Base-by-base conservation (phyloP, 2,329 filamentous ascomycete species). In the Didymellaceae sp. region DNA sequence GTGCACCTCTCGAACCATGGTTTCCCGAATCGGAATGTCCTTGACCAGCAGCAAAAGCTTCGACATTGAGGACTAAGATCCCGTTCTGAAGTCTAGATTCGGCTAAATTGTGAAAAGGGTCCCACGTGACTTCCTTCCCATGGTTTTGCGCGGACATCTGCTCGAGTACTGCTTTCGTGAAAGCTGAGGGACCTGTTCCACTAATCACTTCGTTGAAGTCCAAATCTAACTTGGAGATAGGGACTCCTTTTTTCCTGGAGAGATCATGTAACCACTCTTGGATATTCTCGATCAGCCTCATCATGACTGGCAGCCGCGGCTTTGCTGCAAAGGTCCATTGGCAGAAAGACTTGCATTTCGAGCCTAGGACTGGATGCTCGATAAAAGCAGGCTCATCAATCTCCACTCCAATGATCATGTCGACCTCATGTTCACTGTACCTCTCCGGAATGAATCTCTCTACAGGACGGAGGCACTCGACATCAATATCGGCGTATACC, bases 241-340 rank as follows among this genome's bases (percentile, higher is more conserved):
- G 68, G 3, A 83, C 81, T 2, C 78, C 78, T 63, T 90, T 86
- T 52, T 83, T 68, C 39, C 74, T 73, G 2, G 86, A 80, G 3
- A 88, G 78, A 0, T 78, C 80, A 21, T 82, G 79, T 40, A 89
- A 76, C 86, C 86, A 89, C 1, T 74, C 66, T 71, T 89, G 81
- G 66, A 89, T 89, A 61, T 86, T 83, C 66, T 89, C 85, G 37
- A 89, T 81, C 3, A 90, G 77, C 24, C 76, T 75, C 68, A 89
- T 76, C 85, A 90, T 88, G 47, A 89, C 84, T 1, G 85, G 85
- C 20, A 86, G 80, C 14, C 78, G 76, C 1, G 87, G 86, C 65
- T 88, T 87, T 60, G 82, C 82, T 75, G 88, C 86, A 62, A 89
- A 88, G 0, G 87, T 89, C 87, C 87, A 90, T 64, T 89, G 87